These are phyloP conservation scores for Artemisia argyi DNA, from an alignment of 129 eudicot species.

Conservation along the genomic window DNA sequence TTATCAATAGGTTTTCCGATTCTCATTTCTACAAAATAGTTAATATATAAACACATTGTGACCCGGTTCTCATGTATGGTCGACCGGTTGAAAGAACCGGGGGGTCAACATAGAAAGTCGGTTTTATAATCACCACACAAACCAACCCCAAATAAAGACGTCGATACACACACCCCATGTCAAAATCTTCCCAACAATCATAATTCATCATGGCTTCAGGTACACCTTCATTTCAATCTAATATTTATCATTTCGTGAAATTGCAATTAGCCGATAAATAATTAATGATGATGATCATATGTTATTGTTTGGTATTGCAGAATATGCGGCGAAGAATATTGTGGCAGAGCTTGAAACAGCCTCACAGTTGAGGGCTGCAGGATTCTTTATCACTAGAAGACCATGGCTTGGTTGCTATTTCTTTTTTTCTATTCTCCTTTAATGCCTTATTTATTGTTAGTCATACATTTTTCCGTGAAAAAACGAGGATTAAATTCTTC, in stretches of 20 bases:
- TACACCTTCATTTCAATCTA: not conserved
- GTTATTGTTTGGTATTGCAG: slow-evolving; percentile 34
- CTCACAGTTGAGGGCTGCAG: slow-evolving; percentile 70
- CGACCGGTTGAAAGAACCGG: too few species aligned
- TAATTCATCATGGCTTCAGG: slow-evolving; percentile 37
- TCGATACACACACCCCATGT: slow-evolving; percentile 2
- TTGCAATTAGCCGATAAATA: not conserved
- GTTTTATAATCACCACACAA: slow-evolving; percentile 29
- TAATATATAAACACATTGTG: too few species aligned
- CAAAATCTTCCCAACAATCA: slow-evolving; percentile 24
- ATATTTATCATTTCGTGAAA: too few species aligned
- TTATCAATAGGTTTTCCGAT: too few species aligned
- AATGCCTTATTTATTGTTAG: not conserved
- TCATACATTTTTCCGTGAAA: too few species aligned
- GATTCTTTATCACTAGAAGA: slow-evolving; percentile 71
- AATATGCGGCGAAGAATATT: slow-evolving; percentile 47
- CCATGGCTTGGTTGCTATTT: slow-evolving; percentile 99
- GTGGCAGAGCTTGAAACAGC: slow-evolving; percentile 86
- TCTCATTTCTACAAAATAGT: too few species aligned
- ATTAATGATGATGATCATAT: not conserved
- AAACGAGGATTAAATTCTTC: too few species aligned
- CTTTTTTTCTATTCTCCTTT: not conserved
- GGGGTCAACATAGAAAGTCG: slow-evolving; percentile 18
- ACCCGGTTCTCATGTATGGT: too few species aligned
- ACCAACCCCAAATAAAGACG: slow-evolving; percentile 26